Conservation (phyloP, 306 rosid genomes). For the Ormosia emarginata region DNA sequence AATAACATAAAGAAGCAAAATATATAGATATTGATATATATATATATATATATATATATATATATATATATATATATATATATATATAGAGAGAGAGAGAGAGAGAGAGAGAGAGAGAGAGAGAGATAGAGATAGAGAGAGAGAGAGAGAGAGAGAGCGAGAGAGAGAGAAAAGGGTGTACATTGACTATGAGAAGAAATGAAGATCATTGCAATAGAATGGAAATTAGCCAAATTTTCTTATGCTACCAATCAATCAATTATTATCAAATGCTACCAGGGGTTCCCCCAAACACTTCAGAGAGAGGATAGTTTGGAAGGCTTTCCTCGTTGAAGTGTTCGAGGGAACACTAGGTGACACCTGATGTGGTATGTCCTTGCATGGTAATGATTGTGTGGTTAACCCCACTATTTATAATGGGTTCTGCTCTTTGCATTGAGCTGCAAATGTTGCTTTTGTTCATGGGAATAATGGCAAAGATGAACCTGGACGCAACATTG, state of each 20-base stretch:
- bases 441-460: slow-evolving; percentile 24
- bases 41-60: no score
- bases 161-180: no score
- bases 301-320: not conserved
- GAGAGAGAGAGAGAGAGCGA: no score
- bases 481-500: slow-evolving; percentile 47
- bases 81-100: no score
- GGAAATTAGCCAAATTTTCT: not conserved
- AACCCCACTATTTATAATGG: slow-evolving; percentile 2
- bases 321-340: slow-evolving; percentile 1
- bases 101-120: no score
- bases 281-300: slow-evolving; percentile 29
- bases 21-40: no score
- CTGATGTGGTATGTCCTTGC: not conserved
- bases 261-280: slow-evolving; percentile 7
- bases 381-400: not conserved
- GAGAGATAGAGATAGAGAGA: no score
- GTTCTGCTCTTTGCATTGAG: not conserved
- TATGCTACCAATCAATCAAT: not conserved
- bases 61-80: no score
- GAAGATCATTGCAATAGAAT: not conserved
- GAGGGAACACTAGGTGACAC: slow-evolving; percentile 15
- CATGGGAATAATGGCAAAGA: not conserved
- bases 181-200: not conserved
- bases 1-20: no score